Percentiles rank a stretch among this genome's conserved stretches.
Evolutionary conservation across 1,284 basidiomycete genomes (phyloP).

Genomic region (Tranzscheliella williamsii): DNA sequence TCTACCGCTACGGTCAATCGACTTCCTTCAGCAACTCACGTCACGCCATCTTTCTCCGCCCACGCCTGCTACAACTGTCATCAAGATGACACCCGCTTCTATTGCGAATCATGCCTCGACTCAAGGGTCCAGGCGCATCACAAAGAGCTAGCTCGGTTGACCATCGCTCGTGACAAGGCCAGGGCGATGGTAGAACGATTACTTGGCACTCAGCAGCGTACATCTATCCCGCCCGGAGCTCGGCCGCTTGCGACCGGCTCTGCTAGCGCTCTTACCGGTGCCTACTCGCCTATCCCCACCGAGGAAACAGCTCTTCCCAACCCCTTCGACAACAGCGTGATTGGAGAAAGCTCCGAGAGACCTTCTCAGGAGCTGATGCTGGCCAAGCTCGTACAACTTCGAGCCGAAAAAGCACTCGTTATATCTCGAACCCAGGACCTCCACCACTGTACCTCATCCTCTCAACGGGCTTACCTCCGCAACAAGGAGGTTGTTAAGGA

Average conservation of each 20-base stretch:
- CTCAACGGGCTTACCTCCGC: slow-evolving; percentile 15
- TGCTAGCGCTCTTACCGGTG: too few species aligned
- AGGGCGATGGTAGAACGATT: slow-evolving; percentile 4
- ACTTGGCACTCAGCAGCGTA: too few species aligned
- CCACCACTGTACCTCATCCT: slow-evolving; percentile 24
- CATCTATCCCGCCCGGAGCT: too few species aligned
- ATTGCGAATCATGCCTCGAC: slow-evolving; percentile 31
- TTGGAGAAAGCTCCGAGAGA: too few species aligned
- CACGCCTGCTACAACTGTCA: slow-evolving; percentile 30
- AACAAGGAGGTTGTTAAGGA: slow-evolving; percentile 15
- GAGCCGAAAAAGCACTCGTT: slow-evolving; percentile 12
- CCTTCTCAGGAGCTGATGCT: too few species aligned
- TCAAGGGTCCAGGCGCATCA: slow-evolving; percentile 27
- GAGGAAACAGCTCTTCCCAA: slow-evolving; percentile 2
- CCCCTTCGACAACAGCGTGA: too few species aligned
- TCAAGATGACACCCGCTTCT: slow-evolving; percentile 32
- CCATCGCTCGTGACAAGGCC: slow-evolving; percentile 21
- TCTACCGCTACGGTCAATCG: too few species aligned
- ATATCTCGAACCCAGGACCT: slow-evolving; percentile 16
- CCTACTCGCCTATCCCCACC: too few species aligned
- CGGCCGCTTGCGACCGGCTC: too few species aligned
- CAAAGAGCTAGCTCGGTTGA: slow-evolving; percentile 23
- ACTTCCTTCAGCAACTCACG: too few species aligned
- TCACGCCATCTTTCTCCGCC: background rate
- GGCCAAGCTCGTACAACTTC: slow-evolving; percentile 11